Base-by-base conservation (phyloP, 2,329 filamentous ascomycete species). In the Xylaria multiplex region DNA sequence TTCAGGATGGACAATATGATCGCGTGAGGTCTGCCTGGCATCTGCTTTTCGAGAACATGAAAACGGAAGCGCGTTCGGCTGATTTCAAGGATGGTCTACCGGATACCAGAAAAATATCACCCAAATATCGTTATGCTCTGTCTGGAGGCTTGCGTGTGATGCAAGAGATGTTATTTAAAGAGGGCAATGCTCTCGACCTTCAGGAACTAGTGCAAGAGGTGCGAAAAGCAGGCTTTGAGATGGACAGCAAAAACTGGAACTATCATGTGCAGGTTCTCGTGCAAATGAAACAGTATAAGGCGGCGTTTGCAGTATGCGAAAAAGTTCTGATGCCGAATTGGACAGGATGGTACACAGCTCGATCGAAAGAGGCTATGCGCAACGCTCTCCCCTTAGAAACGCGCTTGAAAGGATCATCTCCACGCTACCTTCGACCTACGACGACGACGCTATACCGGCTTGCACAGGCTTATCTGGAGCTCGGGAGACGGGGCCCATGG, bases 241-340 rank as follows among this genome's bases (percentile, higher is more conserved):
- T 97, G 64, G 90, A 93, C 74, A 90, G 87, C 75, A 85, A 85
- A 72, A 93, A 92, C 71, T 97, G 93, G 93, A 96, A 97, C 76
- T 83, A 86, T 57, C 89, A 92, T 69, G 85, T 97, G 62, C 87
- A 91, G 72, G 79, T 84, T 57, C 86, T 97, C 32, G 87, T 88
- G 27, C 81, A 83, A 14, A 82, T 88, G 60, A 84, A 85, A 52
- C 83, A 85, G 52, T 85, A 86, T 72, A 79, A 87, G 54, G 83
- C 90, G 22, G 93, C 93, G 43, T 97, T 96, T 79, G 76, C 81
- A 24, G 79, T 90, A 58, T 95, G 92, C 75, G 95, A 98, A 80
- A 80, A 83, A 30, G 87, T 88, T 66, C 88, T 98, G 62, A 96
- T 97, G 86, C 84, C 86, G 1, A 83, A 86, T 40, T 97, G 93